Evolutionary conservation across 2,329 filamentous ascomycete species (phyloP).

Genomic region (Epichloe typhina): DNA sequence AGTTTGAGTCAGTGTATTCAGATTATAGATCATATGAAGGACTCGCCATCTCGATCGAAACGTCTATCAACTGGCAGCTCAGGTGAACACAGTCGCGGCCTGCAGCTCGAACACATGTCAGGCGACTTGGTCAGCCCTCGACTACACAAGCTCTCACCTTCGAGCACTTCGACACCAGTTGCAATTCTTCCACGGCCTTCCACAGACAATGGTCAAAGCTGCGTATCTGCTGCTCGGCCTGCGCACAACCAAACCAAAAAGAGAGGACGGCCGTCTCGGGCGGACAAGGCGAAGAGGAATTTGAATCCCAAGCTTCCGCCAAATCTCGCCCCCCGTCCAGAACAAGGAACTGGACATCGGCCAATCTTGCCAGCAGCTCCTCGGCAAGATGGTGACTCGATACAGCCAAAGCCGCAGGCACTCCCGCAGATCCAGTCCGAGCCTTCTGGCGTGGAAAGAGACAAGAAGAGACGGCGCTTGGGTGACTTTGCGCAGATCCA

Average conservation of each 20-base stretch:
- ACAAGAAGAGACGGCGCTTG: constrained; percentile 3
- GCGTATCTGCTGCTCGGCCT: neutral
- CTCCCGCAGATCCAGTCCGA: neutral
- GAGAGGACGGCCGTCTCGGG: constrained; percentile 32
- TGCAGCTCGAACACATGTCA: neutral
- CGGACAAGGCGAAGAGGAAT: constrained; percentile 25
- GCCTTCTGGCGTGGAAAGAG: neutral
- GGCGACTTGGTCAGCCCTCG: neutral
- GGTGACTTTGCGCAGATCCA: neutral
- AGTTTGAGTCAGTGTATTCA: constrained; percentile 33
- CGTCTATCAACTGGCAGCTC: constrained; percentile 24
- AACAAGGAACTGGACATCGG: constrained; percentile 4
- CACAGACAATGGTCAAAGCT: constrained; percentile 3
- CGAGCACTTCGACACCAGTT: neutral
- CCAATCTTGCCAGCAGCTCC: constrained; percentile 8
- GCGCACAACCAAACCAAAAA: constrained; percentile 20
- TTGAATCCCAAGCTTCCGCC: constrained; percentile 20
- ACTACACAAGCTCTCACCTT: constrained; percentile 1
- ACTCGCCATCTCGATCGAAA: constrained; percentile 17
- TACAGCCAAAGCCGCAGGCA: neutral
- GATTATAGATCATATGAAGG: constrained; percentile 25
- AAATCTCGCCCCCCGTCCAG: constrained; percentile 20
- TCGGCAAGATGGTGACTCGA: neutral
- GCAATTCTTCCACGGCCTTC: constrained; percentile 14
- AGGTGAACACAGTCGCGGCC: constrained; percentile 14